phyloP scores from a whole-genome alignment of 1,284 basidiomycete genomes.

The Tilletia setariae region DNA sequence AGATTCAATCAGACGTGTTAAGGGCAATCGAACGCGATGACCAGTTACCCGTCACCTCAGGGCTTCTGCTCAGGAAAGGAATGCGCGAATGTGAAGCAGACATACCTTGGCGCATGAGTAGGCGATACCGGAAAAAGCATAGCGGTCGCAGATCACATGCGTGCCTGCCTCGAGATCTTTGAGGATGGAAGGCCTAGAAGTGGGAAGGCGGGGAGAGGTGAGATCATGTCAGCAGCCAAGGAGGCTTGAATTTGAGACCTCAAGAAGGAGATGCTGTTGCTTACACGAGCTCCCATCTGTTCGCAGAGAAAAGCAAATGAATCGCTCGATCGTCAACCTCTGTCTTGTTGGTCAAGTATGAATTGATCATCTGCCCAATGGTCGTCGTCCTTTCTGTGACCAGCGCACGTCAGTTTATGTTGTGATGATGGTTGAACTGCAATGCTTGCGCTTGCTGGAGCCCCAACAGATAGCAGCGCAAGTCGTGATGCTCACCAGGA shows the following conservation, averaged over 20 bases:
- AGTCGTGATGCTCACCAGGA: conserved; percentile 25
- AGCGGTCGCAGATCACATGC: conserved; percentile 82
- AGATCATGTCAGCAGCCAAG: neutral
- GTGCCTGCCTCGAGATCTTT: conserved; percentile 66
- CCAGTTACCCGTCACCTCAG: neutral
- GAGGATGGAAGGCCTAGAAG: conserved; percentile 58
- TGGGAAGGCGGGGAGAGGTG: neutral
- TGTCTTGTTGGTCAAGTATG: conserved; percentile 74
- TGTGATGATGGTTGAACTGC: neutral
- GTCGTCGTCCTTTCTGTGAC: conserved; percentile 78
- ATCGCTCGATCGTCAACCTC: conserved; percentile 88
- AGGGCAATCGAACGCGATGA: neutral
- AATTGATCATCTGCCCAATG: conserved; percentile 89
- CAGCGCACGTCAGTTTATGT: conserved; percentile 4
- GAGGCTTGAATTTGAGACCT: no score
- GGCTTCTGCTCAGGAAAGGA: no score
- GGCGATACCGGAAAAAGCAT: conserved; percentile 93
- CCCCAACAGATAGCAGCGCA: neutral
- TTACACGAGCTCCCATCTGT: conserved; percentile 90
- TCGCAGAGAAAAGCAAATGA: conserved; percentile 92
- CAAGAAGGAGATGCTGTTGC: conserved; percentile 52
- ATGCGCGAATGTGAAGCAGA: no score
- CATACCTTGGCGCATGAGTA: conserved; percentile 80
- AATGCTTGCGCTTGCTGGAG: neutral
- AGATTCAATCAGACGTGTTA: no score